A percentile compares a stretch with the other conserved stretches of the same genome.
These are phyloP conservation scores for Jatropha podagrica DNA, from an alignment of 441 rosid species.

Conservation along the genomic window DNA sequence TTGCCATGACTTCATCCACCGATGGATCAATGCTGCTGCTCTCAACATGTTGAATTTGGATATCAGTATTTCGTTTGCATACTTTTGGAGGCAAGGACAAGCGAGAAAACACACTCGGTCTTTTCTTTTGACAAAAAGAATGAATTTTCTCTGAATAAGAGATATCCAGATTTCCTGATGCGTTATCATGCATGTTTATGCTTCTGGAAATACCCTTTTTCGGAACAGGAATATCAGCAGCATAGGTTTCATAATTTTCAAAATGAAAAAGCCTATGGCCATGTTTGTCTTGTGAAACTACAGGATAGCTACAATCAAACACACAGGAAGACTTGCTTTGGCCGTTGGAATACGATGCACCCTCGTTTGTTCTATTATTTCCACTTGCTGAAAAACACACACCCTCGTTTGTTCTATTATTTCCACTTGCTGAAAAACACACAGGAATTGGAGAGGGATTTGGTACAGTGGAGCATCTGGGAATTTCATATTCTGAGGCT, in stretches of 20 bases:
- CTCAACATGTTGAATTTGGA: constrained; percentile 7
- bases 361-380: constrained; percentile 18
- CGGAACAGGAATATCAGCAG: constrained; percentile 22
- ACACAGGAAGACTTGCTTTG: constrained; percentile 29
- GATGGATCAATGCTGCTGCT: constrained; percentile 27
- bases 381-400: neutral
- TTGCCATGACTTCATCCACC: constrained; percentile 46
- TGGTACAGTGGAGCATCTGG: neutral
- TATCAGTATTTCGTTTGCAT: constrained; percentile 2
- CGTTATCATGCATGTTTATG: constrained; percentile 13
- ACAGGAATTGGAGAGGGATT: neutral
- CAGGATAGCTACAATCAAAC: constrained; percentile 13
- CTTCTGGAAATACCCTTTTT: neutral
- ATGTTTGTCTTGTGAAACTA: constrained; percentile 18
- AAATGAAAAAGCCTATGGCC: constrained; percentile 17
- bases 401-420: too few species aligned
- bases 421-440: neutral
- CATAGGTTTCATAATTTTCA: constrained; percentile 27
- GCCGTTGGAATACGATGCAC: constrained; percentile 19
- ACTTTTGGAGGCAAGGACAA: constrained; percentile 31
- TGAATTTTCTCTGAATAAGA: constrained; percentile 11
- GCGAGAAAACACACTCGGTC: constrained; percentile 56
- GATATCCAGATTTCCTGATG: neutral
- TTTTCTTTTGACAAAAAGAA: constrained; percentile 24
- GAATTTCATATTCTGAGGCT: neutral